Conservation (phyloP, 306 rosid genomes). For the Acacia acuminata region DNA sequence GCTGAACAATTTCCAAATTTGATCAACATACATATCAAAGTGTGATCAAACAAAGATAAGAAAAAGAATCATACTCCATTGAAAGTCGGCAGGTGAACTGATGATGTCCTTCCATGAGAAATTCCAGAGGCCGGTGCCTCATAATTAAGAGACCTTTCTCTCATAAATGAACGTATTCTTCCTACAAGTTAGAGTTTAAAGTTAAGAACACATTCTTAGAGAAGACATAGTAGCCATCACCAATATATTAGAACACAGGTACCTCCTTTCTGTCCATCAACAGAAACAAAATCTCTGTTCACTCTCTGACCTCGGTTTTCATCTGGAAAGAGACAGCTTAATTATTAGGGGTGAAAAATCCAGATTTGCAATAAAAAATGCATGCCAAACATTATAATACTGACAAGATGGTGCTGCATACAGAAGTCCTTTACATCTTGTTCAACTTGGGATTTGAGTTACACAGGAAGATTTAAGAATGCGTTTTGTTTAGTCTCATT, state of each 20-base stretch:
- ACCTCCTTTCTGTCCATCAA: constrained; percentile 82
- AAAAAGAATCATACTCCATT: constrained; percentile 56
- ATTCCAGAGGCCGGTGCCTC: constrained; percentile 61
- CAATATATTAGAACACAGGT: constrained; percentile 29
- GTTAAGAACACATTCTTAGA: constrained; percentile 23
- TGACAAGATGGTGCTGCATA: constrained; percentile 17
- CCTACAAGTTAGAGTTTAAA: constrained; percentile 50
- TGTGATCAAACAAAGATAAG: constrained; percentile 14
- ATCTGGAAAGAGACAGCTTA: constrained; percentile 46
- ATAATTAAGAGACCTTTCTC: constrained; percentile 67
- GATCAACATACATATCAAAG: constrained; percentile 25
- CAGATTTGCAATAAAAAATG: constrained; percentile 15
- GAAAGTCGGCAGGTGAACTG: constrained; percentile 50
- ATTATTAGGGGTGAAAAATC: constrained; percentile 28
- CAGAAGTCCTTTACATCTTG: not conserved
- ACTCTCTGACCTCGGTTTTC: constrained; percentile 66
- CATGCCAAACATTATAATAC: constrained; percentile 24
- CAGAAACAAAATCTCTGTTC: constrained; percentile 60
- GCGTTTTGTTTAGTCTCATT: not conserved
- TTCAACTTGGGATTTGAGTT: not conserved
- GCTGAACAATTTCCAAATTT: not conserved
- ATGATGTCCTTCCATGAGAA: constrained; percentile 56
- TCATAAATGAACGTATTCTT: constrained; percentile 66
- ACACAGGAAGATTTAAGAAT: constrained; percentile 1
- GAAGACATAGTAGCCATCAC: constrained; percentile 28